These are phyloP conservation scores for Elaeis oleifera DNA, from an alignment of 202 grass and related monocot genomes.

Conservation along the genomic window DNA sequence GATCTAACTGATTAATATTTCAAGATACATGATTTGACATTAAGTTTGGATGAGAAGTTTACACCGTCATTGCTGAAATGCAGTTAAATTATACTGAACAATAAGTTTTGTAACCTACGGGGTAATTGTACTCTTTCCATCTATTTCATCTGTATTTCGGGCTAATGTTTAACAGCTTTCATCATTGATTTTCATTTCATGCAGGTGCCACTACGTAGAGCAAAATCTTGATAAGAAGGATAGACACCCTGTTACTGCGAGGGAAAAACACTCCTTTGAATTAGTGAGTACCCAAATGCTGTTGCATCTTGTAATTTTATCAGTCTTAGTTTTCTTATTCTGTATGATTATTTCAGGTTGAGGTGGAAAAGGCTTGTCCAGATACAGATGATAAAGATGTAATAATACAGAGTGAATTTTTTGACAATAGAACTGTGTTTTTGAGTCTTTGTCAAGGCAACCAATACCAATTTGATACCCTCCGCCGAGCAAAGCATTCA, in stretches of 20 bases:
- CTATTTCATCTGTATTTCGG: conserved; percentile 19
- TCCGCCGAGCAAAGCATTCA: conserved; percentile 81
- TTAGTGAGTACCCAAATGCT: conserved; percentile 28
- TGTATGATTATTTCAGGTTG: conserved; percentile 35
- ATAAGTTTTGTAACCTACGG: too few species aligned
- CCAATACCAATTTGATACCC: conserved; percentile 86
- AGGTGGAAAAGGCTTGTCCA: conserved; percentile 27
- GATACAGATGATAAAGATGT: conserved; percentile 62
- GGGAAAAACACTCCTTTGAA: conserved; percentile 62
- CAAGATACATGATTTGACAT: too few species aligned
- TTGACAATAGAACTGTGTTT: conserved; percentile 75
- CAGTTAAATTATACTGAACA: too few species aligned
- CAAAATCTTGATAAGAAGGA: conserved; percentile 56
- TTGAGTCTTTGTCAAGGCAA: conserved; percentile 71
- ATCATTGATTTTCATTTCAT: conserved; percentile 17
- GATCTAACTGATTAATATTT: too few species aligned
- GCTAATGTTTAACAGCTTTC: background rate
- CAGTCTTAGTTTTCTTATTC: background rate
- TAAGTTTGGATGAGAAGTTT: too few species aligned
- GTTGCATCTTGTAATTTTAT: conserved; percentile 12
- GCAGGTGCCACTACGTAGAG: conserved; percentile 56
- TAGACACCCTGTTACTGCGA: conserved; percentile 57
- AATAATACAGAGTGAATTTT: conserved; percentile 64
- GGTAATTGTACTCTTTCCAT: background rate
- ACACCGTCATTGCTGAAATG: too few species aligned